Evolutionary conservation across 768 basidiomycete species (phyloP).

Genomic region (Chlorophyllum brunneum): DNA sequence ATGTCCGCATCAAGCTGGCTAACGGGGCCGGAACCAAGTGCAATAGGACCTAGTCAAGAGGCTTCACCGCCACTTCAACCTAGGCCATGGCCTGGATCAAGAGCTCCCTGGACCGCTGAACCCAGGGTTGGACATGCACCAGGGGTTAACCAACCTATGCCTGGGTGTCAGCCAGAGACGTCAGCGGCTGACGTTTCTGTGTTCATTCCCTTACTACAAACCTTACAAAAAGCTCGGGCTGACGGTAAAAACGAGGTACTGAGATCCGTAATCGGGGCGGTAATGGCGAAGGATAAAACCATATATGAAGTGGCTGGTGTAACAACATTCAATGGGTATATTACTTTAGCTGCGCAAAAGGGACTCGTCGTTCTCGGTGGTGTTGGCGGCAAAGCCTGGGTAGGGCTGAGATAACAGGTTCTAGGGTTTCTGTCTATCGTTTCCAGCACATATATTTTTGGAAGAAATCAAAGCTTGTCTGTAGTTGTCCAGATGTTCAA

Average conservation of each 20-base stretch:
- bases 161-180: neutral
- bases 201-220: conserved; percentile 7
- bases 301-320: conserved; percentile 29
- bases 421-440: neutral
- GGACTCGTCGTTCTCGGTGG: conserved; percentile 19
- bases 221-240: neutral
- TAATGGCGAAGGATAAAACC: conserved; percentile 5
- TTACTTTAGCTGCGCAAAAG: conserved; percentile 23
- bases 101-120: too few relatives aligned
- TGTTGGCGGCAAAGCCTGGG: conserved; percentile 12
- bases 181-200: neutral
- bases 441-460: too few relatives aligned
- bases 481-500: conserved; percentile 56
- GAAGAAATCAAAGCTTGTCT: conserved; percentile 19
- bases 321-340: conserved; percentile 27
- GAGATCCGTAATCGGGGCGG: conserved; percentile 5
- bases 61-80: too few relatives aligned
- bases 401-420: neutral
- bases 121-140: too few relatives aligned
- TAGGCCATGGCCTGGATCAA: too few relatives aligned
- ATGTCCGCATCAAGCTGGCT: neutral
- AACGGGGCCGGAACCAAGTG: neutral
- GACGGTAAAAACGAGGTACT: conserved; percentile 3
- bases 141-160: neutral
- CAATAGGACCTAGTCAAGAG: neutral